A percentile compares a stretch with the other conserved stretches of the same genome.
phyloP scores from a whole-genome alignment of 495 filamentous ascomycete species.

The Hypomontagnella submonticulosa region DNA sequence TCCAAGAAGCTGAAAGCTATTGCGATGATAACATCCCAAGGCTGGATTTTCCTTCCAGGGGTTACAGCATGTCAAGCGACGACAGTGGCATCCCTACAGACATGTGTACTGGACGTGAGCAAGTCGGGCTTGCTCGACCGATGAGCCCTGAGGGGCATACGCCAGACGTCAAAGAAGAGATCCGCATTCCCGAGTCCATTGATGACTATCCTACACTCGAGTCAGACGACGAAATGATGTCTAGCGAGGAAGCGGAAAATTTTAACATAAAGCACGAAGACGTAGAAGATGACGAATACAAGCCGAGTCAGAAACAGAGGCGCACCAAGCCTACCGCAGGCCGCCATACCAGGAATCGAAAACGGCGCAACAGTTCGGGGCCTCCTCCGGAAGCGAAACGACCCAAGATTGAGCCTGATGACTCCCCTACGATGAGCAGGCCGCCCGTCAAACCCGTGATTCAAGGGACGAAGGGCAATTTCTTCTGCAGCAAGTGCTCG shows the following conservation, averaged over 20 bases:
- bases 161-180: conserved; percentile 49
- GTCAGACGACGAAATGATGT: conserved; percentile 20
- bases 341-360: conserved; percentile 33
- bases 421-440: conserved; percentile 16
- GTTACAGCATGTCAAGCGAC: conserved; percentile 46
- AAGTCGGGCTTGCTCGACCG: conserved; percentile 7
- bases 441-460: conserved; percentile 24
- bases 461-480: conserved; percentile 43
- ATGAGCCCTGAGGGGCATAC: conserved; percentile 42
- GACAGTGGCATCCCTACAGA: conserved; percentile 23
- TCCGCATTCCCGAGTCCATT: conserved; percentile 35
- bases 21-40: conserved; percentile 43
- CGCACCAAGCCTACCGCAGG: conserved; percentile 20
- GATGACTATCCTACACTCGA: conserved; percentile 36
- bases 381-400: conserved; percentile 40
- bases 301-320: conserved; percentile 35
- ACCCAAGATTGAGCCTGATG: conserved; percentile 30
- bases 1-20: conserved; percentile 46
- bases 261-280: conserved; percentile 33
- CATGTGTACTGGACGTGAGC: conserved; percentile 27
- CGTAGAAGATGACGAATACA: conserved; percentile 41
- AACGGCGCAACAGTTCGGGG: conserved; percentile 34
- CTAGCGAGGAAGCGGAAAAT: conserved; percentile 24
- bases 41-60: conserved; percentile 35
- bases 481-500: conserved; percentile 41